Percentiles rank a stretch among this genome's conserved stretches.
These are phyloP conservation scores for Pseudonitzschia pungens DNA, from an alignment of 108 stramenopile species.

Conservation along the genomic window DNA sequence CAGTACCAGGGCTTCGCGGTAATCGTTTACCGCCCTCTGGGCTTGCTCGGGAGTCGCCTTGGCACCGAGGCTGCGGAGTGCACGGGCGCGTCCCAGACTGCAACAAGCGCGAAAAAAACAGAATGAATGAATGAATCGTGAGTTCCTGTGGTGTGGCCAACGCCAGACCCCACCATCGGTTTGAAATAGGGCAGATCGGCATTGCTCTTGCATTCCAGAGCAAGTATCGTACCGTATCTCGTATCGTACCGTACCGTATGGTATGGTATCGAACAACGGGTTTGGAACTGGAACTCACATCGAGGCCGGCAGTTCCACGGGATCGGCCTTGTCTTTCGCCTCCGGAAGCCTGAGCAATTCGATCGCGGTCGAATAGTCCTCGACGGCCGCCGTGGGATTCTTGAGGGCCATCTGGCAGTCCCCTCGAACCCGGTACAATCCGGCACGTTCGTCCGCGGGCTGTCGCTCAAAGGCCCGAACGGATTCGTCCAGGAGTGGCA, in stretches of 20 bases:
- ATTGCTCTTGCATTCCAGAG: too few species aligned
- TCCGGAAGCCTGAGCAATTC: conserved; percentile 34
- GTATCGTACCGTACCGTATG: too few species aligned
- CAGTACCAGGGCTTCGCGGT: conserved; percentile 46
- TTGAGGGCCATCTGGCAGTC: conserved; percentile 62
- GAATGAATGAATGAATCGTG: neutral
- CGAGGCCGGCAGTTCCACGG: conserved; percentile 58
- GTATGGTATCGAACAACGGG: too few species aligned
- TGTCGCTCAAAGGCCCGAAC: conserved; percentile 58
- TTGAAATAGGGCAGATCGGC: too few species aligned
- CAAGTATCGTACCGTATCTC: neutral
- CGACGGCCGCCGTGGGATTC: conserved; percentile 35
- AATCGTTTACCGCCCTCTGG: conserved; percentile 50
- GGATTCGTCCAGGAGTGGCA: conserved; percentile 45
- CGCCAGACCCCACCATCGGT: too few species aligned
- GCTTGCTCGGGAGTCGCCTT: conserved; percentile 40
- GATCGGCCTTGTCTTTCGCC: conserved; percentile 44
- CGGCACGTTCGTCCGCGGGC: conserved; percentile 69
- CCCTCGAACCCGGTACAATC: conserved; percentile 74
- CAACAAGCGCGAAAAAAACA: too few species aligned
- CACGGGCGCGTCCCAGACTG: conserved; percentile 62
- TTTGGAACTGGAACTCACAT: too few species aligned
- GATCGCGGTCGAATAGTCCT: conserved; percentile 63
- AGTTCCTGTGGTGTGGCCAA: too few species aligned
- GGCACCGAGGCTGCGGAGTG: conserved; percentile 44